Evolutionary conservation across 1,139 yeast species (phyloP).

Genomic region (Suhomyces bokatorum): DNA sequence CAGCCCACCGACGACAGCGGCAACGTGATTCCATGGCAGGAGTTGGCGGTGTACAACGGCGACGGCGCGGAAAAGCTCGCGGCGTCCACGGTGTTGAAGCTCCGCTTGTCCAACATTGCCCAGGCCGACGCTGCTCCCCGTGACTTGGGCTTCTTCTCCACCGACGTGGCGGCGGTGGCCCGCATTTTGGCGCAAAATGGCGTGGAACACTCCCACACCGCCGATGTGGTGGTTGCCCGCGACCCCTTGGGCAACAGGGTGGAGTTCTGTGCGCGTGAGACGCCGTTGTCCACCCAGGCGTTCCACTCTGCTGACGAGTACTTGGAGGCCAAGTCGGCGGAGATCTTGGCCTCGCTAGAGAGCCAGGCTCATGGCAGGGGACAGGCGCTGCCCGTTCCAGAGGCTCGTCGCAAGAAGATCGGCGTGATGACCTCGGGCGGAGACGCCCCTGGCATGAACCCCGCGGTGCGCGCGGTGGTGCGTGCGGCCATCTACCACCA

Average conservation of each 20-base stretch:
- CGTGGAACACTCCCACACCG: conserved; percentile 17
- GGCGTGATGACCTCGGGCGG: conserved; percentile 90
- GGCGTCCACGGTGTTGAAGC: conserved; percentile 47
- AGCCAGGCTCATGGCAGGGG: conserved; percentile 12
- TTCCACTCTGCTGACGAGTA: conserved; percentile 35
- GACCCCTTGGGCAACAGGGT: conserved; percentile 64
- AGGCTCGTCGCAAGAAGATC: conserved; percentile 46
- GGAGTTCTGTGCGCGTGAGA: conserved; percentile 41
- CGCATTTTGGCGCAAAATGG: conserved; percentile 31
- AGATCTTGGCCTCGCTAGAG: conserved; percentile 19
- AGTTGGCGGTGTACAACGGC: conserved; percentile 55
- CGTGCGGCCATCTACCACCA: conserved; percentile 71
- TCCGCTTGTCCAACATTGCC: conserved; percentile 50
- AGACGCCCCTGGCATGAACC: conserved; percentile 86
- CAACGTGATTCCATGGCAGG: conserved; percentile 58
- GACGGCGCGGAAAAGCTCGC: conserved; percentile 34
- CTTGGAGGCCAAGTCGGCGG: conserved; percentile 19
- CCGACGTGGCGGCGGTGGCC: conserved; percentile 43
- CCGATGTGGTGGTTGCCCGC: conserved; percentile 27
- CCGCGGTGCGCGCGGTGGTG: conserved; percentile 77
- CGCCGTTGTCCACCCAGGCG: conserved; percentile 29
- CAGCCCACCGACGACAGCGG: conserved; percentile 50
- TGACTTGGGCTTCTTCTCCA: conserved; percentile 52
- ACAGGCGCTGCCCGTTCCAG: conserved; percentile 3
- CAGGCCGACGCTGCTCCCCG: conserved; percentile 34